Base-by-base conservation (phyloP, 495 filamentous ascomycete genomes). In the Darksidea phi region DNA sequence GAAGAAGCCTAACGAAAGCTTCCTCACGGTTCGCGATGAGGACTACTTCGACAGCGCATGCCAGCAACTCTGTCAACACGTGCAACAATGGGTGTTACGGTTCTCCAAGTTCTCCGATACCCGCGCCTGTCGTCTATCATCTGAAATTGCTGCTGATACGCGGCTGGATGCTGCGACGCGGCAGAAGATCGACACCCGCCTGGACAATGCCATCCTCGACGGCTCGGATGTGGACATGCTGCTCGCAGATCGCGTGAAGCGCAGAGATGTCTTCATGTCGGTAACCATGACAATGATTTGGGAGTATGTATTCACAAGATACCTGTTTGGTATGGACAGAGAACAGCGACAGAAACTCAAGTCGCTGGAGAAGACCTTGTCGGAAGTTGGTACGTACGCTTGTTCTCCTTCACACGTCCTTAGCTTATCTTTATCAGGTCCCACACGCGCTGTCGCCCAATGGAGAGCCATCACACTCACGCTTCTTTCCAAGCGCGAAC, bases 321-420 rank as follows among this genome's bases (percentile, higher is more conserved):
- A 97, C 70, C 84, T 98, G 36, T 97, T 98, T 70, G 94, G 95
- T 62, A 94, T 97, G 90, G 93, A 97, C 74, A 83, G 91, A 51
- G 94, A 96, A 70, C 92, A 98, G 70, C 88, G 95, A 24, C 92
- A 97, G 74, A 96, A 95, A 70, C 87, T 98, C 70, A 95, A 97
- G 75, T 83, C 84, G 7, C 83, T 97, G 15, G 94, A 98, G 76
- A 95, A 94, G 76, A 84, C 86, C 51, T 79, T 98, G n/a, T 75
- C 78, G 24, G 94, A 97, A 73, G 88, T 95, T 66, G 93, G 90
- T 70, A 50, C 54, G 71, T 73, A 17, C 4, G 21, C 18, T 1
- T 6, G 2, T 7, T 43, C 6, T 37, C 43, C 28, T 24, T 48
- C 28, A 41, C 24, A 50, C n/a, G 1, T 7, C 15, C 47, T 36